A percentile compares a stretch with the other conserved stretches of the same genome.
These are phyloP conservation scores for Logfia minima DNA, from an alignment of 129 eudicot genomes.

Conservation along the genomic window DNA sequence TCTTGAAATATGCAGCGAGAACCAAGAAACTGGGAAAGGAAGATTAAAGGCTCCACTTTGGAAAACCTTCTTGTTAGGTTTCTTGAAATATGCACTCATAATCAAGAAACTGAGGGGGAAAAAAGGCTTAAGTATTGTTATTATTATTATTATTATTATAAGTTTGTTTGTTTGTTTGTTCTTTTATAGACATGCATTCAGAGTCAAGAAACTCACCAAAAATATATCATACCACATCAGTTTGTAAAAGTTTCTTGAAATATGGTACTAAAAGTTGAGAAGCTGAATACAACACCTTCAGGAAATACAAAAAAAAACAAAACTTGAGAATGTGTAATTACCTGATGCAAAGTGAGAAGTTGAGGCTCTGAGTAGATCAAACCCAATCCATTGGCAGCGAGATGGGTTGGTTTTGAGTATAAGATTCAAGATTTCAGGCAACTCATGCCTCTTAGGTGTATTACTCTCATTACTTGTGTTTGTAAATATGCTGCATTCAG, in stretches of 20 bases:
- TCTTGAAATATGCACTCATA: not conserved
- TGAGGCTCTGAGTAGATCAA: conserved; percentile 57
- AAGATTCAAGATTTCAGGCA: conserved; percentile 53
- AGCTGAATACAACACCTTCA: not conserved
- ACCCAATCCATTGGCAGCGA: conserved; percentile 59
- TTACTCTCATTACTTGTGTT: conserved; percentile 34
- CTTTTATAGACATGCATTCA: not conserved
- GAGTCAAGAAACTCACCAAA: not conserved
- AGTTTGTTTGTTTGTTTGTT: no score
- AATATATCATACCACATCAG: not conserved
- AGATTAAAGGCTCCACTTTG: not conserved
- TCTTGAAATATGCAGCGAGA: not conserved
- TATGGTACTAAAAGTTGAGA: not conserved
- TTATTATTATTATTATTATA: no score
- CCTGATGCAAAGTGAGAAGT: conserved; percentile 83
- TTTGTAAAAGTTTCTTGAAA: not conserved
- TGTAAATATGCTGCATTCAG: conserved; percentile 35
- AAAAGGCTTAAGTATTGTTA: not conserved
- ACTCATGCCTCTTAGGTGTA: conserved; percentile 37
- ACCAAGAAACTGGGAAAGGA: conserved; percentile 1
- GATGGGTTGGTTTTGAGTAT: conserved; percentile 50
- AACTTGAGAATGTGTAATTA: conserved; percentile 14
- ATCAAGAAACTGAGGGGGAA: not conserved
- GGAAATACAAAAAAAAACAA: not conserved
- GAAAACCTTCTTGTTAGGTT: not conserved